Base-by-base conservation (phyloP, 1,284 basidiomycete genomes). In the Ganoderma multipileum region DNA sequence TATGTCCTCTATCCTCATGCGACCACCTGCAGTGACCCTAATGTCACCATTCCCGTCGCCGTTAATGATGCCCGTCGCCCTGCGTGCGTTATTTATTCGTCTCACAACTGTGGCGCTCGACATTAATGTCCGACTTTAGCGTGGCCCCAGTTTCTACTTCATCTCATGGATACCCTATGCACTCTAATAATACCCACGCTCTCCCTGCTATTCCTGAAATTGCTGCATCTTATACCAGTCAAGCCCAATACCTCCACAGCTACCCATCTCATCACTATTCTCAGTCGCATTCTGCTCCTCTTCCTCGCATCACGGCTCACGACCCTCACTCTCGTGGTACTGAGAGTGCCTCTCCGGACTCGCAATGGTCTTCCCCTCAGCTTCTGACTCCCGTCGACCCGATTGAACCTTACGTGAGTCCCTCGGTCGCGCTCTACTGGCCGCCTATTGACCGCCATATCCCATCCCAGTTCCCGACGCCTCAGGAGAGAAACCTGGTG, bases 391-490 rank as follows among this genome's bases (percentile, higher is more conserved):
- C 84, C 41, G 72, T 86, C 65, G 83, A 87, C 72, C 81, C 83
- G 59, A 82, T 89, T 74, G 88, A 91, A 64, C 79, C 89, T 62
- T 92, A 86, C 78, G 90, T 91, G 76, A 83, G 89, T 80, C 12
- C 28, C n/a, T 28, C 26, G 14, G 26, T 14, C n/a, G 6, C 26
- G 30, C 33, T 41, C 16, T 30, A 36, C 12, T 54, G 18, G 20
- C 38, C 55, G n/a, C 38, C 38, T 38, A 58, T 36, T 68, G n/a
- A 63, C 55, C 61, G 28, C 12, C 28, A 26, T 33, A 1, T n/a
- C 23, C 23, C 50, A 18, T 65, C 30, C 14, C 67, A 85, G 83
- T 87, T 82, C 79, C 80, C 77, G 67, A 78, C 78, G 72, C 78
- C 79, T 66, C 84, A 85, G 77, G 86, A 87, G 75, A 83, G 85